Evolutionary conservation across 2,329 filamentous ascomycete species (phyloP), one percentile per base, ranked within the genome.

Genomic region (Diaporthe longicolla): DNA sequence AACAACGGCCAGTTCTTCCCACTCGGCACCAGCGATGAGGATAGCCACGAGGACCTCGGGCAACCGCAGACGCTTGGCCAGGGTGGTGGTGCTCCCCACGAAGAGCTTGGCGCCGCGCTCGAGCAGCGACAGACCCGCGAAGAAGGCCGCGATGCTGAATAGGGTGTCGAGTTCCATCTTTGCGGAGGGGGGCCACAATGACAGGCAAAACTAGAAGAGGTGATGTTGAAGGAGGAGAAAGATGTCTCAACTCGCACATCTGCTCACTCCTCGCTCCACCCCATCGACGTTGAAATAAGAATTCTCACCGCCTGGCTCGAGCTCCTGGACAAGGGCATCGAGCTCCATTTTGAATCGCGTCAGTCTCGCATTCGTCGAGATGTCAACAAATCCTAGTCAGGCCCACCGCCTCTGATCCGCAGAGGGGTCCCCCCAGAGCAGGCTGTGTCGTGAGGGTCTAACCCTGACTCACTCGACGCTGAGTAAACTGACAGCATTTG

Each of bases 1-100:
- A 3, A 89, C 84, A 0, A 90, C 87, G 1, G 83, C 84, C 43
- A 89, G 84, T 84, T 89, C 87, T 83, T 90, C 88, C 83, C 85
- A 90, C 81, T 89, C 88, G 55, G 84, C 87, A 24, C 87, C 88
- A 17, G 85, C 87, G 4, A 87, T 89, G 48, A 90, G 80, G 10
- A 90, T 82, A 5, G 83, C 86, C 75, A 90, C 84, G 35, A 89
- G 70, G 3, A 86, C 85, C 40, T 84, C 83, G 1, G 87, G 84
- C 17, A 90, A 80, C 21, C 84, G 81, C 1, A 85, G 79, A 2
- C 84, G 84, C 43, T 79, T 81, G 13, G 86, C 87, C 17, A 89
- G 80, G 45, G 85, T 81, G 9, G 85, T 85, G 8, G 87, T 87
- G 71, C 89, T 84, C 75, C 87, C 84, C 74, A 89, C 82, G 78